Percentiles rank a stretch among this genome's conserved stretches.
phyloP scores from a whole-genome alignment of 2,329 filamentous ascomycete species.

The Fusarium ambrosium region DNA sequence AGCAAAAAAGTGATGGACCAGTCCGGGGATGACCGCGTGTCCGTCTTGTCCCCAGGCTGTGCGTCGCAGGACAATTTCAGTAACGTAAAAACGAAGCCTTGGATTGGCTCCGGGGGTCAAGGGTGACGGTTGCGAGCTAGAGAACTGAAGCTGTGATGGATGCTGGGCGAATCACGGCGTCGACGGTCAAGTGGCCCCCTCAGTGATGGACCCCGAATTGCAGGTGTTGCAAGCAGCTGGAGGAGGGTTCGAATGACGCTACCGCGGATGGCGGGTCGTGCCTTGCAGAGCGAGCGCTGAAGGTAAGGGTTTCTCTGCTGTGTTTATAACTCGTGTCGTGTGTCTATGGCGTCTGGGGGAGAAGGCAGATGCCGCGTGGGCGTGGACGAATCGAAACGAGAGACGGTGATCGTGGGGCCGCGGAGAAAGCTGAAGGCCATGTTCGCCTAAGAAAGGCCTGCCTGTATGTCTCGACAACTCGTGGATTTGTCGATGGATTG shows the following conservation, averaged over 20 bases:
- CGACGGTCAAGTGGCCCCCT: conserved; percentile 27
- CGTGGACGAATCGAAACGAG: conserved; percentile 38
- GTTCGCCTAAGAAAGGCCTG: conserved; percentile 12
- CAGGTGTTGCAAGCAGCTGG: conserved; percentile 16
- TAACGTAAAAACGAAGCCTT: conserved; percentile 47
- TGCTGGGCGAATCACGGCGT: conserved; percentile 40
- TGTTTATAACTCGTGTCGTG: conserved; percentile 29
- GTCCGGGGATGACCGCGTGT: conserved; percentile 44
- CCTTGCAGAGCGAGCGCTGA: conserved; percentile 41
- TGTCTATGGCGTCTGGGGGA: conserved; percentile 13
- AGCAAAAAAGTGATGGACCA: conserved; percentile 34
- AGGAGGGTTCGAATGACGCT: conserved; percentile 29
- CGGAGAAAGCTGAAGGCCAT: conserved; percentile 37
- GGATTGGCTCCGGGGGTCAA: conserved; percentile 45
- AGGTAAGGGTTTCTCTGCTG: conserved; percentile 25
- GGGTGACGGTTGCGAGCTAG: conserved; percentile 33
- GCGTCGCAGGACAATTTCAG: conserved; percentile 37
- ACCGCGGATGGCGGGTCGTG: conserved; percentile 41
- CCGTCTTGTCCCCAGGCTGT: conserved; percentile 41
- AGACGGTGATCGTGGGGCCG: conserved; percentile 36
- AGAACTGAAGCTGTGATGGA: conserved; percentile 26
- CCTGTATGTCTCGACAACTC: neutral
- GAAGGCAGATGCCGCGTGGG: conserved; percentile 30
- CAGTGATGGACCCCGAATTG: conserved; percentile 20
- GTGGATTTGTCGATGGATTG: conserved; percentile 15